These are phyloP conservation scores for Torrubiellomyces zombiae DNA, from an alignment of 2,329 filamentous ascomycete species.

Conservation along the genomic window DNA sequence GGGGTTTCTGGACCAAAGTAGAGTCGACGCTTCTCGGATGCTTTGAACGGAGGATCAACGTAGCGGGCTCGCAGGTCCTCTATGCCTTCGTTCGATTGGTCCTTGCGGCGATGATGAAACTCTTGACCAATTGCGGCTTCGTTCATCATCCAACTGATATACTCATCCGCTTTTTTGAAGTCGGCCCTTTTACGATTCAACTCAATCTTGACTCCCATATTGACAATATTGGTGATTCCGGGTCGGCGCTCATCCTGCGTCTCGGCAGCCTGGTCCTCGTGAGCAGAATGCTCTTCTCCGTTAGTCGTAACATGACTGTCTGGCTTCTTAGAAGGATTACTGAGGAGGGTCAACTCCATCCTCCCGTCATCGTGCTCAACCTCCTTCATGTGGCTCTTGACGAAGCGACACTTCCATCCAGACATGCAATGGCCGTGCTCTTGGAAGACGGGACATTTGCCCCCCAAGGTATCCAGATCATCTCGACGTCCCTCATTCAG, in stretches of 20 bases:
- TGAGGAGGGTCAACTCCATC: constrained; percentile 62
- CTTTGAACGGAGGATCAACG: constrained; percentile 70
- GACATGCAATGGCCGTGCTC: constrained; percentile 58
- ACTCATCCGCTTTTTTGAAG: constrained; percentile 59
- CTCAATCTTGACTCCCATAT: constrained; percentile 52
- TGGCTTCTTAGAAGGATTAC: constrained; percentile 13
- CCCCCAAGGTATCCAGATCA: constrained; percentile 60
- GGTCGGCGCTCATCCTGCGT: constrained; percentile 31
- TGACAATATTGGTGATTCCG: constrained; percentile 61
- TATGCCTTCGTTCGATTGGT: constrained; percentile 25
- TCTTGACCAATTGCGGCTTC: constrained; percentile 27
- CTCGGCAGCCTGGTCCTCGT: constrained; percentile 8
- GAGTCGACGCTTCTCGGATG: constrained; percentile 83
- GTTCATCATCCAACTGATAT: constrained; percentile 61
- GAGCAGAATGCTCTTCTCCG: background rate
- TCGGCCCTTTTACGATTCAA: constrained; percentile 56
- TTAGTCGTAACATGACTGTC: too few species aligned
- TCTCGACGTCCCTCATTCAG: constrained; percentile 64
- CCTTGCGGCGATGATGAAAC: constrained; percentile 23
- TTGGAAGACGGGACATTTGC: constrained; percentile 70
- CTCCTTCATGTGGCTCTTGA: constrained; percentile 73
- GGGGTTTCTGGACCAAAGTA: constrained; percentile 94
- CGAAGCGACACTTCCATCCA: constrained; percentile 92
- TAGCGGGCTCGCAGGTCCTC: constrained; percentile 66
- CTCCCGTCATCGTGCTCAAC: constrained; percentile 60